phyloP scores from a whole-genome alignment of 176 grass and related monocot genomes.

The Luzula sylvatica region DNA sequence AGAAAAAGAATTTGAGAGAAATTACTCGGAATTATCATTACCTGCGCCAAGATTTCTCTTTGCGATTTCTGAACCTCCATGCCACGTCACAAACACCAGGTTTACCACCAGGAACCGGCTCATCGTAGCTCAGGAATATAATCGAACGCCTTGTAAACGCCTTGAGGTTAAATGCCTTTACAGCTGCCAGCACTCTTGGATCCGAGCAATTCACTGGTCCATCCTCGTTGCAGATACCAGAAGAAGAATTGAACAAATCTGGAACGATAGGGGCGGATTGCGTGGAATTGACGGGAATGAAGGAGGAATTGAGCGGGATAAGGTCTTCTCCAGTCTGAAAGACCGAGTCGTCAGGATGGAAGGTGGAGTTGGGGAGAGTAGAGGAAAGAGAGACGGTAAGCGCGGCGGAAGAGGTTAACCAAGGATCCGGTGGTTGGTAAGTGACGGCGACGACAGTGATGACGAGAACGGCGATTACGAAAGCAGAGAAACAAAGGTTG shows the following conservation, averaged over 20 bases:
- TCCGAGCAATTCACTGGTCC: conserved; percentile 67
- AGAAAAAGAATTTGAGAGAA: too few species aligned
- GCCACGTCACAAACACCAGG: conserved; percentile 58
- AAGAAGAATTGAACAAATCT: neutral
- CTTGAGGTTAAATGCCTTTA: conserved; percentile 65
- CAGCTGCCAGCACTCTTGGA: conserved; percentile 56
- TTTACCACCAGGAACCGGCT: conserved; percentile 38
- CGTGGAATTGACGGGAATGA: neutral
- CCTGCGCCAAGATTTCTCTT: conserved; percentile 83
- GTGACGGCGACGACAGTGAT: conserved; percentile 88
- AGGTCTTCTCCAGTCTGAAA: conserved; percentile 93
- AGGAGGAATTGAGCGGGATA: conserved; percentile 24
- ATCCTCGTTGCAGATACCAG: conserved; percentile 39
- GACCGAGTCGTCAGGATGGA: conserved; percentile 67
- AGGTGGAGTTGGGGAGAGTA: conserved; percentile 59
- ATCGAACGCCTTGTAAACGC: conserved; percentile 59
- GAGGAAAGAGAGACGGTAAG: conserved; percentile 58
- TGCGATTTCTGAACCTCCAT: conserved; percentile 76
- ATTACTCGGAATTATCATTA: neutral
- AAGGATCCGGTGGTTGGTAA: conserved; percentile 94
- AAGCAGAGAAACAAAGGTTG: conserved; percentile 81
- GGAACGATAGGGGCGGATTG: neutral
- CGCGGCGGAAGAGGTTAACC: conserved; percentile 81
- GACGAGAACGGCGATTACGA: conserved; percentile 77
- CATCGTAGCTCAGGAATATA: conserved; percentile 73